Base-by-base conservation (phyloP, 352 stramenopile genomes). In the Lagenidium giganteum region DNA sequence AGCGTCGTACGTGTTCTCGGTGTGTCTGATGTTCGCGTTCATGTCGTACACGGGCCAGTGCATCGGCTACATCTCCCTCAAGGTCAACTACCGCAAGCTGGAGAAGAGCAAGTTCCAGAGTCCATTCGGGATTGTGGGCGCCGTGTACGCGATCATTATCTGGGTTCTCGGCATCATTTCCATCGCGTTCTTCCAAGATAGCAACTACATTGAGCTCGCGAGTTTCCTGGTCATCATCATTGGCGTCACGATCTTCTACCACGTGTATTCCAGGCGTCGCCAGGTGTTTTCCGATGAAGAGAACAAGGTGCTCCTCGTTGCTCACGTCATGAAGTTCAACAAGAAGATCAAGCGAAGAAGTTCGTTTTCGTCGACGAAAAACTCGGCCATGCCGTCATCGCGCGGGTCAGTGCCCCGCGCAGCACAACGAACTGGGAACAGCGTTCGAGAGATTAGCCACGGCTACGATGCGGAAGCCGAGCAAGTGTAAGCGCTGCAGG, bases 41-140 rank as follows among this genome's bases (percentile, higher is more conserved):
- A 31, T 29, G 3, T 51, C 54, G n/a, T 69, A 69, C 54, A 23
- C 38, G 5, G 57, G 52, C 5, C 59, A 65, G 28, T 61, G 47
- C 32, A 36, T 60, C 18, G 53, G 52, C 7, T 67, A 60, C 39
- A 42, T 67, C 32, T 46, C 22, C 14, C 42, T 63, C 14, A 48
- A 45, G 6, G 1, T 34, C 18, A 33, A 57, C 9, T 61, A 49
- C 33, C 32, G 23, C 0, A 31, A 51, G 14, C 16, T 47, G 1
- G 33, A 34, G 27, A 13, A 42, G 8, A 17, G 42, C 12, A 5
- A 7, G 8, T 62, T 61, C 20, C 18, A 24, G 1, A 64, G 44
- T 17, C 58, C 58, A 11, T 29, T 68, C 4, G 58, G 53, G 2
- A 47, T 51, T 12, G 0, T 8, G 23, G 58, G 53, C 9, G 58